phyloP scores from a whole-genome alignment of 805 yeast genomes.

The Barnettozyma wickerhamii region DNA sequence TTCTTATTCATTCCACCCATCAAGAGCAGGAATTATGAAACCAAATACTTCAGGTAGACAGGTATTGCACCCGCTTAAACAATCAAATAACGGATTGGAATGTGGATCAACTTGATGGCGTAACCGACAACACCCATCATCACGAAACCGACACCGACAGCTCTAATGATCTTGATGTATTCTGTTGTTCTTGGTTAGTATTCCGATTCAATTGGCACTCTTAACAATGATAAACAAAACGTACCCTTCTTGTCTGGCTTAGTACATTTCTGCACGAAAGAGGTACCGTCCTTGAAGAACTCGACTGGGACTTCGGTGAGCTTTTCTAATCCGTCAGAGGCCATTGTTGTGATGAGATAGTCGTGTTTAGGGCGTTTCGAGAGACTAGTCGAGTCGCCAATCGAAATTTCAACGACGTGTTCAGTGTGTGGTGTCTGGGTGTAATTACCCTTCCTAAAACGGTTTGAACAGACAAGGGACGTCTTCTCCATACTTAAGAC shows the following conservation, averaged over 20 bases:
- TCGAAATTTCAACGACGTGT: slow-evolving; percentile 7
- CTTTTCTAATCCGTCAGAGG: slow-evolving; percentile 66
- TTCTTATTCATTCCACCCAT: too few species aligned
- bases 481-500: too few species aligned
- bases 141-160: slow-evolving; percentile 94
- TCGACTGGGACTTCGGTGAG: slow-evolving; percentile 84
- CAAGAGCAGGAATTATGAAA: too few species aligned
- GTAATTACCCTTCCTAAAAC: not conserved
- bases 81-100: slow-evolving; percentile 93
- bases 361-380: too few species aligned
- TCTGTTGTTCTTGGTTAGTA: slow-evolving; percentile 36
- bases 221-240: too few species aligned
- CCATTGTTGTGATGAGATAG: slow-evolving; percentile 28
- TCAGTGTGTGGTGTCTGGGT: slow-evolving; percentile 6
- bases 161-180: slow-evolving; percentile 82
- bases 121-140: slow-evolving; percentile 98
- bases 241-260: slow-evolving; percentile 82
- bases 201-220: not conserved
- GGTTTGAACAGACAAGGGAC: not conserved
- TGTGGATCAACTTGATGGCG: slow-evolving; percentile 88
- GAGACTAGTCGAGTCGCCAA: too few species aligned
- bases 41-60: too few species aligned
- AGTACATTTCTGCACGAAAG: slow-evolving; percentile 86
- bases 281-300: slow-evolving; percentile 86
- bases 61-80: slow-evolving; percentile 63